Percentiles rank a stretch among this genome's conserved stretches.
These are phyloP conservation scores for Paraphoma chrysanthemicola DNA, from an alignment of 2,329 filamentous ascomycete genomes.

Conservation along the genomic window DNA sequence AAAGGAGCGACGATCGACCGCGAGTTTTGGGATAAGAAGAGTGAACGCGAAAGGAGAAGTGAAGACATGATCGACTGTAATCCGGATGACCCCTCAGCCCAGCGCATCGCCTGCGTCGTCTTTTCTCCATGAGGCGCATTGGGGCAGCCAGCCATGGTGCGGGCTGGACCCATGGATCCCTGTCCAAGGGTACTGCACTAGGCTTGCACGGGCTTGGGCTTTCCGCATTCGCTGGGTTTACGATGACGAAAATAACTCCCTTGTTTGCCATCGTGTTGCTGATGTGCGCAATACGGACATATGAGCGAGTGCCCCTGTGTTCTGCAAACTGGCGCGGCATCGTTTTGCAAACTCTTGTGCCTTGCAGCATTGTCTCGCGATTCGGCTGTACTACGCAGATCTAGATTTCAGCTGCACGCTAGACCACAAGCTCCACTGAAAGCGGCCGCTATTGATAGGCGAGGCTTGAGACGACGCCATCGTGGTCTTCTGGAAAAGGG, in stretches of 20 bases:
- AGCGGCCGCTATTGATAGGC: background rate
- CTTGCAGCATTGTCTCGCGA: background rate
- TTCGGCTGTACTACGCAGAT: background rate
- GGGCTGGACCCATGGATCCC: constrained; percentile 1
- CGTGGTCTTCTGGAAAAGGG: background rate
- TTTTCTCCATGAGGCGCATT: background rate
- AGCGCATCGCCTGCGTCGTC: background rate
- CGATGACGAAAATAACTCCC: background rate
- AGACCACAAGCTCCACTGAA: background rate
- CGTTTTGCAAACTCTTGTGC: background rate
- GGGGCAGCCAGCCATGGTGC: background rate
- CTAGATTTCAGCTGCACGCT: background rate
- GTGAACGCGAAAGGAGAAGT: background rate
- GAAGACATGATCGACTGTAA: background rate
- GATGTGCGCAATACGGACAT: background rate
- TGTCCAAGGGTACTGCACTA: background rate
- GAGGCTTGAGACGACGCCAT: background rate
- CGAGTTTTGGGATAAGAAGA: background rate
- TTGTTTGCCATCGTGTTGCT: background rate
- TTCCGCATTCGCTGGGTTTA: background rate
- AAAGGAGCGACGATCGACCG: background rate
- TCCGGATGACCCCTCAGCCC: background rate
- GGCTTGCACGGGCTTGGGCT: background rate
- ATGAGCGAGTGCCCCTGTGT: background rate
- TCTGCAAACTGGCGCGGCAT: background rate